Percentiles rank a stretch among this genome's conserved stretches.
These are phyloP conservation scores for Euphorbia tirucalli DNA, from an alignment of 345 rosid genomes.

Conservation along the genomic window DNA sequence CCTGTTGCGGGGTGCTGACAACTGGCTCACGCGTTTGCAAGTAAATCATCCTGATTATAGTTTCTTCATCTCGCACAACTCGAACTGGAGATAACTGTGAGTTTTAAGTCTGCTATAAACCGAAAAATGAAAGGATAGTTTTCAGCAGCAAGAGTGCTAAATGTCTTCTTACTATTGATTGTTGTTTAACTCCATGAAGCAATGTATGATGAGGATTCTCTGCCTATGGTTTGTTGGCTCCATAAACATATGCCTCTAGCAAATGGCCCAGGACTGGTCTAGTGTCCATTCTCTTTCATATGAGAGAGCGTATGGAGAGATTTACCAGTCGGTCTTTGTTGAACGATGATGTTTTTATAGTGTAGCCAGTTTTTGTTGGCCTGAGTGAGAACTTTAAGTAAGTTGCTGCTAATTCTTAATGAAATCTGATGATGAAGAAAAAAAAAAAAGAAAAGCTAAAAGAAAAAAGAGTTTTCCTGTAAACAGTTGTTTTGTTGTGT, in stretches of 20 bases:
- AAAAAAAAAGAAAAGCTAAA: not conserved
- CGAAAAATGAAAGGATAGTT: not conserved
- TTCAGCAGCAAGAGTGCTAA: conserved; percentile 13
- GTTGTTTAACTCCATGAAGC: conserved; percentile 9
- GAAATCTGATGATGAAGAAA: conserved; percentile 1
- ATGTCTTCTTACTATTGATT: not conserved
- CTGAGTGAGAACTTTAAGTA: not conserved
- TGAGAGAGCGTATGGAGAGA: not conserved
- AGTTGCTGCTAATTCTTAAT: not conserved
- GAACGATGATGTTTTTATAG: conserved; percentile 5
- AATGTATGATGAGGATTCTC: not conserved
- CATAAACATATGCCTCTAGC: not conserved
- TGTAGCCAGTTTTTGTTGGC: conserved; percentile 4
- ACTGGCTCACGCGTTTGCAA: conserved; percentile 64
- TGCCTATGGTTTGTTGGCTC: conserved; percentile 1
- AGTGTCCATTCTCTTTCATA: not conserved
- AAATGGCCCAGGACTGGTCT: not conserved
- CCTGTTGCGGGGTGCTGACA: conserved; percentile 57
- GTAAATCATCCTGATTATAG: conserved; percentile 76
- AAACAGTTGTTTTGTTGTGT: not conserved
- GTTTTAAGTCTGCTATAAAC: not conserved
- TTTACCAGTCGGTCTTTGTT: conserved; percentile 16
- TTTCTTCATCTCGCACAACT: conserved; percentile 58
- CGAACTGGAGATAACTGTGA: conserved; percentile 21
- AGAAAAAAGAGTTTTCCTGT: not conserved